Base-by-base conservation (phyloP, 1,284 basidiomycete species). In the Trametes hirsuta region DNA sequence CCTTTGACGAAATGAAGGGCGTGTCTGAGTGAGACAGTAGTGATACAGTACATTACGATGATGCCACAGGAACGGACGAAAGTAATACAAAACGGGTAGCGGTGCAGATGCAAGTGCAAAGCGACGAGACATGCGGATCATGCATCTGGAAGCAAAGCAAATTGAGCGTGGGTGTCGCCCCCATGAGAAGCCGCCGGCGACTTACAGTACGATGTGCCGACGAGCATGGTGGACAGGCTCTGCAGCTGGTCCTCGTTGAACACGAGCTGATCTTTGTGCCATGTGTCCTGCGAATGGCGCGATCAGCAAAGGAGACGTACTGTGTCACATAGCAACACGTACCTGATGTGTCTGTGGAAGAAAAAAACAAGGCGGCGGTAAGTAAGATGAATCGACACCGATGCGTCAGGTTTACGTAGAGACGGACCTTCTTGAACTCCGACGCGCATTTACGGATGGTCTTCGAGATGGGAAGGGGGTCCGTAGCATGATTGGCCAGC, bases 171-270 rank as follows among this genome's bases (percentile, higher is more conserved):
- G 11, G 8, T 21, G 6, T 2, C 22, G 15, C 0, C 15, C 40
- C 14, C 9, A 22, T 15, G 18, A 35, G n/a, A 21, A 10, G 5
- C 9, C 4, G 18, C 34, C 15, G 47, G 55, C 37, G 11, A 77
- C 85, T 77, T 72, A 93, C 93, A 96, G 71, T 97, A 97, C 1
- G 92, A 94, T 41, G 93, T 95, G 25, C 94, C 94, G 22, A 94
- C 91, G 46, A 96, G 80, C 83, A 96, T 93, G 46, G 91, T 92
- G 44, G 93, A 93, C 68, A 97, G 82, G 66, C 87, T 90, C 70
- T 91, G 88, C 44, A 95, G 75, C 72, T 97, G 94, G 71, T 97
- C 95, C 73, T 96, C 93, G 67, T 92, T 86, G 75, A 99, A 98
- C 61, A 85, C 84, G 63, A 87, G 83, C 74, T 96, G 91, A 75